These are phyloP conservation scores for Chionographis japonica DNA, from an alignment of 106 monocot species.

Conservation along the genomic window DNA sequence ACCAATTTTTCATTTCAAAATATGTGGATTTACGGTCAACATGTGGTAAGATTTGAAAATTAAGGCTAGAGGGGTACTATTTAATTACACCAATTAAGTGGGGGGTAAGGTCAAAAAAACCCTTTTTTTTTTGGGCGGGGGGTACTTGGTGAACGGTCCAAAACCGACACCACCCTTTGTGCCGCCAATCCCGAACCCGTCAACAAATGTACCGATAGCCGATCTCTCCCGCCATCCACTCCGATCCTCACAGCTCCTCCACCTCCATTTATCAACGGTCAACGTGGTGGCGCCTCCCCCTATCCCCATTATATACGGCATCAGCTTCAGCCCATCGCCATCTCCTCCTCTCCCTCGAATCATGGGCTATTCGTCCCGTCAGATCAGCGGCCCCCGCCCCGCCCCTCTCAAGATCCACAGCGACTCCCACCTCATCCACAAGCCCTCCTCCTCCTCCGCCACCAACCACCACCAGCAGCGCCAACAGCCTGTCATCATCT, in stretches of 20 bases:
- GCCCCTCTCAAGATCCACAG: conserved; percentile 33
- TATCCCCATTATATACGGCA: background rate
- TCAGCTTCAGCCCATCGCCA: background rate
- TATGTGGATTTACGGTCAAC: too few species aligned
- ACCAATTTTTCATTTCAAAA: too few species aligned
- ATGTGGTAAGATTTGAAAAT: too few species aligned
- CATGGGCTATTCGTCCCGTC: conserved; percentile 10
- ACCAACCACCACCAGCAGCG: background rate
- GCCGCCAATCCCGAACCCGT: too few species aligned
- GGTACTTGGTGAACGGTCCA: too few species aligned
- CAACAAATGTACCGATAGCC: too few species aligned
- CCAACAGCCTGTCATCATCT: conserved; percentile 48
- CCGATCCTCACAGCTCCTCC: background rate
- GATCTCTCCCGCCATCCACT: too few species aligned
- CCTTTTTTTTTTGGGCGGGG: too few species aligned
- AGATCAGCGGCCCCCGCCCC: conserved; percentile 11
- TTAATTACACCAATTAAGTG: too few species aligned
- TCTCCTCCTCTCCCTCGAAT: background rate
- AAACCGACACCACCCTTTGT: too few species aligned
- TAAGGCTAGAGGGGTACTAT: too few species aligned
- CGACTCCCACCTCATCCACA: conserved; percentile 45
- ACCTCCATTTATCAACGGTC: background rate
- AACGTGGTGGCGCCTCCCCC: background rate
- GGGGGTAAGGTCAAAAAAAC: too few species aligned
- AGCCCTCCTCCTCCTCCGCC: conserved; percentile 11